phyloP scores from a whole-genome alignment of 148 eudicot species.

The Rhododendron vialii region DNA sequence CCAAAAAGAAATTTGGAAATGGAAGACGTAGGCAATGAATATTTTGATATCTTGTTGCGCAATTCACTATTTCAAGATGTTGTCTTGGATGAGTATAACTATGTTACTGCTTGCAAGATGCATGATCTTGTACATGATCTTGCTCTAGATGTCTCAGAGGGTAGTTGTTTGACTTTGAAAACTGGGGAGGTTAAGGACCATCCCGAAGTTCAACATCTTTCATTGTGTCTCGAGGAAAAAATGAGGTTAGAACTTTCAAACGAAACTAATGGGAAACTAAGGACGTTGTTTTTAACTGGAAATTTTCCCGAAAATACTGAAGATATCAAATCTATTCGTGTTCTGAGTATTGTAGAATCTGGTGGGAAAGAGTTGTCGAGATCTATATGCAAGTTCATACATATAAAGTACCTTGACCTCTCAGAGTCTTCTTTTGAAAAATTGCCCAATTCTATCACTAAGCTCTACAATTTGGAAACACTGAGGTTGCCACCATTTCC shows the following conservation, averaged over 20 bases:
- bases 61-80: too few species aligned
- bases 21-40: too few species aligned
- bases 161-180: background rate
- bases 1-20: too few species aligned
- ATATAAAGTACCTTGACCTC: constrained; percentile 15
- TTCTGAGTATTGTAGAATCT: too few species aligned
- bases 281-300: background rate
- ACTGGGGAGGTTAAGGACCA: too few species aligned
- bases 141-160: background rate
- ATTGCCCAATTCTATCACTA: constrained; percentile 10
- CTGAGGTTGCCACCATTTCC: background rate
- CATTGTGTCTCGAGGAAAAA: background rate
- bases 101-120: too few species aligned
- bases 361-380: background rate
- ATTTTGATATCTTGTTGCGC: too few species aligned
- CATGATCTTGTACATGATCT: constrained; percentile 16
- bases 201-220: background rate
- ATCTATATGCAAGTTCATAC: constrained; percentile 4
- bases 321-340: too few species aligned
- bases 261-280: background rate
- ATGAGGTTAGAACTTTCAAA: background rate
- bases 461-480: constrained; percentile 13
- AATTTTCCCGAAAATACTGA: too few species aligned
- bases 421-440: background rate
- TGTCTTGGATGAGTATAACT: too few species aligned